These are phyloP conservation scores for Symbiodinium natans DNA, from an alignment of 73 alveolate species.

Conservation along the genomic window DNA sequence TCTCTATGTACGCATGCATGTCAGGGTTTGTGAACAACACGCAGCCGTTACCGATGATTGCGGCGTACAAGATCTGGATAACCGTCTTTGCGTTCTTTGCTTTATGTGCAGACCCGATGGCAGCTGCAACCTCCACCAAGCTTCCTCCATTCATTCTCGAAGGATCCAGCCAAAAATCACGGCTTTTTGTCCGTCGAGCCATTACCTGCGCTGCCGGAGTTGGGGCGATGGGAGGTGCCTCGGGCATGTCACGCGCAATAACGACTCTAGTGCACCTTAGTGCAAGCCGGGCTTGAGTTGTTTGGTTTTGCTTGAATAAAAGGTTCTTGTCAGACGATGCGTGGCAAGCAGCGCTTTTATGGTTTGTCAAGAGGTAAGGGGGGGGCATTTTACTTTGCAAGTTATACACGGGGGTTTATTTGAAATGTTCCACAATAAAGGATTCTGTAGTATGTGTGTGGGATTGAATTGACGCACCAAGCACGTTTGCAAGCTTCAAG, in stretches of 20 bases:
- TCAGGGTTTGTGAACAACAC: conserved; percentile 89
- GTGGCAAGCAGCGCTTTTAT: too few relatives aligned
- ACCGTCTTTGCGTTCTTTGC: conserved; percentile 92
- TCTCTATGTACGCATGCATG: conserved; percentile 93
- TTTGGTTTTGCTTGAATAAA: not conserved
- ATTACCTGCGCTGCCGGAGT: conserved; percentile 51
- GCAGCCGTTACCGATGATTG: conserved; percentile 62
- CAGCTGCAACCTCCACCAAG: conserved; percentile 81
- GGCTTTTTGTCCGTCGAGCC: conserved; percentile 58
- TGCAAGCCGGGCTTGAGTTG: not conserved
- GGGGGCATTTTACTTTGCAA: too few relatives aligned
- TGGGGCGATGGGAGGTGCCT: conserved; percentile 67
- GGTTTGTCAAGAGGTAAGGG: too few relatives aligned
- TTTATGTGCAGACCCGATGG: conserved; percentile 73
- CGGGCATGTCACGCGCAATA: too few relatives aligned
- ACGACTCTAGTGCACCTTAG: not conserved
- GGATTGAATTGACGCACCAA: too few relatives aligned
- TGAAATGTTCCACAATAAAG: too few relatives aligned
- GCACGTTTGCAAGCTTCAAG: too few relatives aligned
- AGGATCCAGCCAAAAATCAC: conserved; percentile 11
- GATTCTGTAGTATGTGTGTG: too few relatives aligned
- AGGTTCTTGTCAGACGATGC: too few relatives aligned
- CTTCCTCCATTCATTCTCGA: conserved; percentile 74
- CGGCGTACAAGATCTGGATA: conserved; percentile 59
- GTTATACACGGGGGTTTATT: too few relatives aligned